Percentiles rank a stretch among this genome's conserved stretches.
phyloP scores from a whole-genome alignment of 2,329 filamentous ascomycete genomes.

The Fusarium miscanthi region DNA sequence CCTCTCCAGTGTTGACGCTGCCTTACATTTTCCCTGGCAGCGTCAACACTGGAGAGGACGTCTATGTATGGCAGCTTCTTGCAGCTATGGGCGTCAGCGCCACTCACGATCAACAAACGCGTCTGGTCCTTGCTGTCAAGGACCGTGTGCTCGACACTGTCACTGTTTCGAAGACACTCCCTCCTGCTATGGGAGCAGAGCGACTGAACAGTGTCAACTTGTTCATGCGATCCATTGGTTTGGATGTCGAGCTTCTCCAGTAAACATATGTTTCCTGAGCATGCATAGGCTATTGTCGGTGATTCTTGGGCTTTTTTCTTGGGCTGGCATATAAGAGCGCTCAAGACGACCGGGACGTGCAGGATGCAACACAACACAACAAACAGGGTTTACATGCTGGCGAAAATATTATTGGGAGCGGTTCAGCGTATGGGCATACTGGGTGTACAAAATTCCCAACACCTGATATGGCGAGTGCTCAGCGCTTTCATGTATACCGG shows the following conservation, averaged over 20 bases:
- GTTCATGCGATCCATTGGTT: conserved; percentile 98
- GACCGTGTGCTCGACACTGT: conserved; percentile 98
- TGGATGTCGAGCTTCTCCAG: conserved; percentile 84
- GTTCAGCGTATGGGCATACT: conserved; percentile 20
- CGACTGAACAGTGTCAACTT: conserved; percentile 93
- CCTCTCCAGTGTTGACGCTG: too few relatives aligned
- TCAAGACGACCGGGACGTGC: conserved; percentile 36
- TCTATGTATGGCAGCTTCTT: conserved; percentile 98
- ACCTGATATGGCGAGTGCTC: conserved; percentile 32
- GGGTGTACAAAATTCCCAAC: conserved; percentile 40
- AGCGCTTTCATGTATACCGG: conserved; percentile 29
- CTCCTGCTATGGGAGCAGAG: conserved; percentile 84
- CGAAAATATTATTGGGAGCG: conserved; percentile 37
- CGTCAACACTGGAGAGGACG: conserved; percentile 90
- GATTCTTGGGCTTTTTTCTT: conserved; percentile 44
- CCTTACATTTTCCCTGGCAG: conserved; percentile 89
- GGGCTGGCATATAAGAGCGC: conserved; percentile 43
- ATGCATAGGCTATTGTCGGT: conserved; percentile 37
- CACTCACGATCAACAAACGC: conserved; percentile 92
- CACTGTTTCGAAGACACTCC: conserved; percentile 86
- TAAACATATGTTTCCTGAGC: conserved; percentile 41
- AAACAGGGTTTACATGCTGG: conserved; percentile 33
- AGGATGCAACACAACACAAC: conserved; percentile 25
- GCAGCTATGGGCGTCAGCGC: conserved; percentile 95
- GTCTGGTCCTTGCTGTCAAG: conserved; percentile 94